Evolutionary conservation across 2,329 filamentous ascomycete species (phyloP), one percentile per base, ranked within the genome.

Genomic region (Penicillium hordei): DNA sequence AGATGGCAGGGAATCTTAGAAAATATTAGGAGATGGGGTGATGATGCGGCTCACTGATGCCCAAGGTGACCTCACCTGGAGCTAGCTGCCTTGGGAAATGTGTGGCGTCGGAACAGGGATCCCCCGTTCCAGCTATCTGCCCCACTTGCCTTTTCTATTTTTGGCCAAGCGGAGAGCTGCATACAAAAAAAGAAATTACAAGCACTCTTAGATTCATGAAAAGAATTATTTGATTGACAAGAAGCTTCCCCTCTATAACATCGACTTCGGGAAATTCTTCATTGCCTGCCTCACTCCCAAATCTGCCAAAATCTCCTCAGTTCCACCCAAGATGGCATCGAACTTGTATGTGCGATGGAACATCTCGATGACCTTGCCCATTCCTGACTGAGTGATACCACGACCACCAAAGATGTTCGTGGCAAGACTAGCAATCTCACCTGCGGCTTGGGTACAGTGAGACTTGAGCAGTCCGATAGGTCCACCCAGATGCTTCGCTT

Each of bases 261-360:
- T 91, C 27, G 89, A 85, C 78, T 93, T 93, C 31, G 91, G 91
- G 81, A 96, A 93, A 64, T 85, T 83, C 75, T 88, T 90, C 81
- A 94, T 86, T 23, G 91, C 91, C 76, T 95, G 91, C 63, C 90
- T 82, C 1, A 95, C 90, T 9, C 90, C 91, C 53, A 95, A 73
- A 76, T 95, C 91, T 5, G 83, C 89, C 58, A 95, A 72, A 59
- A 95, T 87, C 78, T 95, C 91, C 75, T 95, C 91, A 1, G 90
- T 89, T 12, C 91, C 91, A 57, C 91, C 91, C 27, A 93, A 75
- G 57, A 90, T 89, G 23, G 88, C 83, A 72, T 90, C 87, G 56
- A 90, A 94, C 78, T 94, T 94, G 76, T 93, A 90, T 2, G 88
- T 91, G 46, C 90, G 82, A 74, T 93, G 85, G 78, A 94, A 94